Conservation (phyloP, 1,139 yeast genomes). For the Arxiozyma telluris region DNA sequence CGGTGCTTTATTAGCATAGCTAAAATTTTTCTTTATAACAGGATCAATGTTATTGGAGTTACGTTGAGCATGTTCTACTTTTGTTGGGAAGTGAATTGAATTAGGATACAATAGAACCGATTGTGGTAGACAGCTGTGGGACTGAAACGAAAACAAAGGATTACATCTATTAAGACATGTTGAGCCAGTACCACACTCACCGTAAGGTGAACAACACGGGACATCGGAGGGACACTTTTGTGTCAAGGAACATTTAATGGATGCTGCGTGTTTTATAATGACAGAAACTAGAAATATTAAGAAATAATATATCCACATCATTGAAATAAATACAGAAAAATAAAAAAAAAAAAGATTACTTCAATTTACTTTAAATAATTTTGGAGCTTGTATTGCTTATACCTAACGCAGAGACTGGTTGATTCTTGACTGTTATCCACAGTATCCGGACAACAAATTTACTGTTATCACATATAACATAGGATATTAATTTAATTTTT, state of each 20-base stretch:
- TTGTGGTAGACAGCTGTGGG: slow-evolving; percentile 57
- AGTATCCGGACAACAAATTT: neutral
- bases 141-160: slow-evolving; percentile 52
- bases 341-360: too few species aligned
- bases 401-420: neutral
- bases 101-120: slow-evolving; percentile 31
- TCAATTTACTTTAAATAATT: neutral
- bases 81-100: slow-evolving; percentile 10
- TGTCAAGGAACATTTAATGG: slow-evolving; percentile 38
- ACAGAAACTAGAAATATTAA: neutral
- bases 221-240: slow-evolving; percentile 54
- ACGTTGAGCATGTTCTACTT: neutral
- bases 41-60: too few species aligned
- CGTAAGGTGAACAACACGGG: slow-evolving; percentile 82
- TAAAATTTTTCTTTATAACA: slow-evolving; percentile 1
- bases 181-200: slow-evolving; percentile 77
- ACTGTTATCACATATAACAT: too few species aligned
- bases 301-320: neutral
- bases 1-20: slow-evolving; percentile 8
- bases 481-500: too few species aligned
- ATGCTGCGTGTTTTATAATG: slow-evolving; percentile 14
- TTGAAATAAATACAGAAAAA: neutral
- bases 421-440: neutral
- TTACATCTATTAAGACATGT: slow-evolving; percentile 80
- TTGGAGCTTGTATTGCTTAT: too few species aligned